Conservation (phyloP, 2,329 filamentous ascomycete genomes). For the Parascedosporium putredinis region DNA sequence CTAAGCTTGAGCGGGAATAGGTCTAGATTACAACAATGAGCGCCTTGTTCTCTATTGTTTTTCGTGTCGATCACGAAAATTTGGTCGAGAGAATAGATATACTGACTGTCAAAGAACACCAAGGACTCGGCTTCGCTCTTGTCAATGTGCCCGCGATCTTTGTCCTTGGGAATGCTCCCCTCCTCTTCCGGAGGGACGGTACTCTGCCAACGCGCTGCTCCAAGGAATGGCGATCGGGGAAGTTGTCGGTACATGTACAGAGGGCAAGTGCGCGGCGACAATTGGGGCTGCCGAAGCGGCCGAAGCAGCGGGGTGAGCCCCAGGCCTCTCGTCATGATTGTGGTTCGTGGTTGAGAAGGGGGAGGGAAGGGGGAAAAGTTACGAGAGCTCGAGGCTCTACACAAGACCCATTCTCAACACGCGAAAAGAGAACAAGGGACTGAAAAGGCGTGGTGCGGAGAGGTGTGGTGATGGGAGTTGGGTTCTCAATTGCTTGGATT, state of each 20-base stretch:
- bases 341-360: not conserved
- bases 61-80: too few relatives aligned
- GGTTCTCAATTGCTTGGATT: too few relatives aligned
- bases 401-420: not conserved
- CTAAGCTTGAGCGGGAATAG: conserved; percentile 71
- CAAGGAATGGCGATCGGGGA: not conserved
- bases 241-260: not conserved
- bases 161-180: conserved; percentile 35
- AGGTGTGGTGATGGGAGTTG: too few relatives aligned
- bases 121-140: conserved; percentile 68
- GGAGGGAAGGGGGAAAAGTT: not conserved
- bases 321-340: not conserved
- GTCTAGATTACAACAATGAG: conserved; percentile 35
- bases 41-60: not conserved
- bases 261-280: not conserved
- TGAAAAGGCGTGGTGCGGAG: too few relatives aligned
- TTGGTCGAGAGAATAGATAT: too few relatives aligned
- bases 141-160: conserved; percentile 74
- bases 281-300: not conserved
- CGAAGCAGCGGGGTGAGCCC: conserved; percentile 3
- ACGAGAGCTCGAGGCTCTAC: not conserved
- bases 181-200: conserved; percentile 11
- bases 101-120: conserved; percentile 78
- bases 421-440: not conserved
- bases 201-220: conserved; percentile 11